Percentiles rank a stretch among this genome's conserved stretches.
Conservation (phyloP, 2,329 filamentous ascomycete species). For the Hypoxylon sp. region DNA sequence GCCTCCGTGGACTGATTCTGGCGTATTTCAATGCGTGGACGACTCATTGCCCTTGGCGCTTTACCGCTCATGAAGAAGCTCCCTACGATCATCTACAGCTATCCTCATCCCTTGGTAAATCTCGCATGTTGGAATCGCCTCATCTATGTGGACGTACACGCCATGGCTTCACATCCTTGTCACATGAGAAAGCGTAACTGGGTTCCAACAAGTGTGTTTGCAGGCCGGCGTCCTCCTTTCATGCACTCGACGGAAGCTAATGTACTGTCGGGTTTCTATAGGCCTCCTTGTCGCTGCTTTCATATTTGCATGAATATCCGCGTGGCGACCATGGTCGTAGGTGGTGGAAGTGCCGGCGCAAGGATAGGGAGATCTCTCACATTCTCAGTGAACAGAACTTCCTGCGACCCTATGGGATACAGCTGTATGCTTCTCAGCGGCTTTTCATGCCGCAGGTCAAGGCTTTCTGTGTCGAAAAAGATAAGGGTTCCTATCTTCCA, state of each 20-base stretch:
- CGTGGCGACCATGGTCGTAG: neutral
- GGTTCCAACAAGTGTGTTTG: neutral
- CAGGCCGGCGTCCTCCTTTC: neutral
- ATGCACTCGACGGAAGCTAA: neutral
- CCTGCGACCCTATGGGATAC: neutral
- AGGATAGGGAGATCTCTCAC: neutral
- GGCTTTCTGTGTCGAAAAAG: neutral
- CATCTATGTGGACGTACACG: neutral
- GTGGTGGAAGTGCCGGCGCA: neutral
- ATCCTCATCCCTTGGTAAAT: neutral
- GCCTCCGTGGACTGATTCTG: conserved; percentile 28
- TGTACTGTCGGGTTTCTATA: neutral
- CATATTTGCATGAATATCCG: neutral
- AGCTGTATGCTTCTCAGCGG: neutral
- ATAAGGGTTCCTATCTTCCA: neutral
- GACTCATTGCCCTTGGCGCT: conserved; percentile 2
- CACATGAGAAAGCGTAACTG: neutral
- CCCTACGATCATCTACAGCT: conserved; percentile 3
- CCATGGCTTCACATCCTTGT: neutral
- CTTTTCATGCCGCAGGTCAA: neutral
- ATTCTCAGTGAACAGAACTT: neutral
- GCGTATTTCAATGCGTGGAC: conserved; percentile 27
- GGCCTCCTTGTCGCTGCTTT: neutral
- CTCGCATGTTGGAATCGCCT: neutral
- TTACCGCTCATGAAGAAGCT: neutral